Evolutionary conservation across 441 rosid genomes (phyloP).

Genomic region (Erysimum pusillum): DNA sequence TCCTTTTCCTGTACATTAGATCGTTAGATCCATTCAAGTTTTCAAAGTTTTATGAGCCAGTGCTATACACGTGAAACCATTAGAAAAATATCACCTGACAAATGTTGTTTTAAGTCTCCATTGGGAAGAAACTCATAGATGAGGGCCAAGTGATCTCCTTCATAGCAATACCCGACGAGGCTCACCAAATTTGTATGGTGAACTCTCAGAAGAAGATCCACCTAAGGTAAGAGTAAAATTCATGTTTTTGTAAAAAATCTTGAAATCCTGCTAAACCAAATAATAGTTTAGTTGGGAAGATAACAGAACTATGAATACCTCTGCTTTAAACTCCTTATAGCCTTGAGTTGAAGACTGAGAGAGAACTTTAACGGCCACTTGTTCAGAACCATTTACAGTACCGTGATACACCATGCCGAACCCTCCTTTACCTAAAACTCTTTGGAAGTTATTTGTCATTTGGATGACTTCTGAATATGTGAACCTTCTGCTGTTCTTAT

Average conservation of each 20-base stretch:
- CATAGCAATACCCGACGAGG: constrained; percentile 53
- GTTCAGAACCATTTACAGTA: constrained; percentile 7
- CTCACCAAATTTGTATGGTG: constrained; percentile 50
- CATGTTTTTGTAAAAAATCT: background rate
- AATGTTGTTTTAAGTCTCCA: constrained; percentile 30
- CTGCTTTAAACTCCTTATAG: constrained; percentile 32
- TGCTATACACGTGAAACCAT: background rate
- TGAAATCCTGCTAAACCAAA: background rate
- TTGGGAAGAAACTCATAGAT: constrained; percentile 52
- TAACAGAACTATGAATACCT: constrained; percentile 13
- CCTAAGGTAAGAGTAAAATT: constrained; percentile 8
- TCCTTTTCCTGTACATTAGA: constrained; percentile 41
- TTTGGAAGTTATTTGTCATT: constrained; percentile 45
- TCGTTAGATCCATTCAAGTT: background rate
- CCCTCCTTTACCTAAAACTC: constrained; percentile 41
- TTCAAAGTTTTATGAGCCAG: background rate
- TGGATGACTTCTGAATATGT: constrained; percentile 40
- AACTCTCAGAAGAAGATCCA: constrained; percentile 50
- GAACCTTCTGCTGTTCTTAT: constrained; percentile 16
- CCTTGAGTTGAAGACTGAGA: constrained; percentile 40
- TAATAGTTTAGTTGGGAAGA: background rate
- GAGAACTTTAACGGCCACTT: constrained; percentile 39
- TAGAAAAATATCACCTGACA: constrained; percentile 10
- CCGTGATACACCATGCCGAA: constrained; percentile 42
- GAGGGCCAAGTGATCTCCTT: constrained; percentile 45